phyloP scores from a whole-genome alignment of 1,139 yeast species.

The Yamadazyma dushanensis region DNA sequence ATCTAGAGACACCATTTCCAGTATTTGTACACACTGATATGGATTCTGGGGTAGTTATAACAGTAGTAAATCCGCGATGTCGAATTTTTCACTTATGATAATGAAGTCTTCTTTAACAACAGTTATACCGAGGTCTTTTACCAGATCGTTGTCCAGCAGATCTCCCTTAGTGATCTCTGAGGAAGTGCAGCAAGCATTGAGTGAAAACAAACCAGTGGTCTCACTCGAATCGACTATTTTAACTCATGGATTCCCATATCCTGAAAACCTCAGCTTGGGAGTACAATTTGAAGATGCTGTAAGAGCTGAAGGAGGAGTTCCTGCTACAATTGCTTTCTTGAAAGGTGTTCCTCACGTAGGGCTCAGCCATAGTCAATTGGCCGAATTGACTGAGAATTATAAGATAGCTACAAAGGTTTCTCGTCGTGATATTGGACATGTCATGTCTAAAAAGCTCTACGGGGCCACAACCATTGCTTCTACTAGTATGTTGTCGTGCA shows the following conservation, averaged over 20 bases:
- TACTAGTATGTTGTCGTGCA: conserved; percentile 77
- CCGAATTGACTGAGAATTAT: conserved; percentile 45
- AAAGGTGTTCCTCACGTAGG: conserved; percentile 76
- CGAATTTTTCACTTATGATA: not conserved
- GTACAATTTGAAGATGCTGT: conserved; percentile 60
- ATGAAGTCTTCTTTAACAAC: not conserved
- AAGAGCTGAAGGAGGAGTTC: conserved; percentile 66
- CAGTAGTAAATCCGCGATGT: not conserved
- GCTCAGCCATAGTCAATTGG: conserved; percentile 46
- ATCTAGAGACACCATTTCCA: not conserved
- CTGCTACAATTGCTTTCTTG: conserved; percentile 84
- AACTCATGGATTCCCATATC: conserved; percentile 88
- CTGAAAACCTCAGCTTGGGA: conserved; percentile 76
- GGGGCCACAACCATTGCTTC: conserved; percentile 94
- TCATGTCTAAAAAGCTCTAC: conserved; percentile 58
- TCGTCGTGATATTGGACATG: conserved; percentile 76
- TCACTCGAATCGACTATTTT: conserved; percentile 85
- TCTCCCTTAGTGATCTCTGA: conserved; percentile 42
- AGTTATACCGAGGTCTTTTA: not conserved
- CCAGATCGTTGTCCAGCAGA: not conserved
- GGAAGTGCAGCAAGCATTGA: conserved; percentile 63
- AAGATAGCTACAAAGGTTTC: conserved; percentile 60
- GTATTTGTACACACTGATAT: not conserved
- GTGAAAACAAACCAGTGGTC: conserved; percentile 61
- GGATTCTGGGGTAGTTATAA: not conserved